Evolutionary conservation across 352 stramenopile genomes (phyloP), one percentile per base, ranked within the genome.

Genomic region (Pythium monospermum): DNA sequence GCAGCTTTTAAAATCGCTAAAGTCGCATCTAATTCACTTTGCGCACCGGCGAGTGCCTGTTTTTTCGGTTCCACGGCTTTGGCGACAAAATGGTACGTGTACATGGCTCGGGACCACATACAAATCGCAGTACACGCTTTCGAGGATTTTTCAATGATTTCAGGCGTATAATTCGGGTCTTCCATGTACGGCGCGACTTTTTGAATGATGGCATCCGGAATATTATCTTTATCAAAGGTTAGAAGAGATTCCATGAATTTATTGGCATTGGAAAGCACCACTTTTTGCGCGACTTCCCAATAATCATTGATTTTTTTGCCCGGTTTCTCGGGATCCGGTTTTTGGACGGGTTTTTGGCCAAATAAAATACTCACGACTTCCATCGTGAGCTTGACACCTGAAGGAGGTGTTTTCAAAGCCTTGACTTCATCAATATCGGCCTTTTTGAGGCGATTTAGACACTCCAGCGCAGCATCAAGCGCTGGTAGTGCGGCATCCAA

Each of bases 211-310:
- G 76, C 75, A 45, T 96, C 86, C 0, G 86, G 83, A 32, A 97
- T 97, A 53, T 97, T 96, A 53, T 97, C 89, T 57, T 97, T 97
- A 66, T 97, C 89, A 40, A 96, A 97, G 6, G 75, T 74, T 27
- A 96, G 56, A 18, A 97, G 52, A 19, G 76, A 92, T 38, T 96
- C 78, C 69, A 97, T 80, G 50, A 97, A 96, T 41, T 91, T 94
- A 59, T 95, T 95, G 27, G 87, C 84, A 55, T 97, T 95, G n/a
- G 75, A 89, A 4, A 97, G 71, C 49, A 97, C 75, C 11, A 92
- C 73, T 25, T 96, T 95, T 49, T 95, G 82, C 0, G 81, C 82
- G 4, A 93, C 81, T 55, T 95, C 87, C 82, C 87, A 96, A 44
- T 94, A 97, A 49, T 97, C 87, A 27, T 90, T 83, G 42, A 97